Conservation (phyloP, 768 basidiomycete species). For the Lactarius evosmus region DNA sequence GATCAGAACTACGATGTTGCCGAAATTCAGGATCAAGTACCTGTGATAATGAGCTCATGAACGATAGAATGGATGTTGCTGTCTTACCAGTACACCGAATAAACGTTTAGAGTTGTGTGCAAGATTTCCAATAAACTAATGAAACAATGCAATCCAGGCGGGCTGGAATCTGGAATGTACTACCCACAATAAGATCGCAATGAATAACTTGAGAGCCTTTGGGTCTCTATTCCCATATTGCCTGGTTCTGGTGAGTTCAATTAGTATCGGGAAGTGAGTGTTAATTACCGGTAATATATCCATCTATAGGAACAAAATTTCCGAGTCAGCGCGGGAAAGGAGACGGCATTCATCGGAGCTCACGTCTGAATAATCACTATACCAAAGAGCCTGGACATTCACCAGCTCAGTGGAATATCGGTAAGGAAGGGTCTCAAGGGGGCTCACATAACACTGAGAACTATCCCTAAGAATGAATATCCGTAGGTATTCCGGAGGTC, state of each 20-base stretch:
- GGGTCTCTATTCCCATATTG: neutral
- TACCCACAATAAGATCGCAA: too few species aligned
- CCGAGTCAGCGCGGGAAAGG: neutral
- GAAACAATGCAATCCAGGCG: neutral
- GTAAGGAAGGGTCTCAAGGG: neutral
- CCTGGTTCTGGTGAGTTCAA: neutral
- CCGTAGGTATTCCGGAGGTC: constrained; percentile 4
- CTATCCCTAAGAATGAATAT: neutral
- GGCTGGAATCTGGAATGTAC: too few species aligned
- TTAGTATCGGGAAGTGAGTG: neutral
- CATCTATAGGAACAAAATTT: neutral
- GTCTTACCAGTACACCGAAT: constrained; percentile 47
- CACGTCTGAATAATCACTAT: too few species aligned
- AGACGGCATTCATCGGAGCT: neutral
- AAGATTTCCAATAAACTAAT: constrained; percentile 43
- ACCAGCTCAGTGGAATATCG: neutral
- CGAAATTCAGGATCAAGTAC: constrained; percentile 47
- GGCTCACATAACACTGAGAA: constrained; percentile 9
- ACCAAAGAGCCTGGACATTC: too few species aligned
- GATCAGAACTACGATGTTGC: constrained; percentile 37
- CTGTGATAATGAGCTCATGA: constrained; percentile 30
- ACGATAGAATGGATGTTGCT: neutral
- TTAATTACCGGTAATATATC: too few species aligned
- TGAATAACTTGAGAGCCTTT: too few species aligned
- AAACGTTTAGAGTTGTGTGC: constrained; percentile 44